phyloP scores from a whole-genome alignment of 78 protist genomes.

The Protostelium mycophagum region DNA sequence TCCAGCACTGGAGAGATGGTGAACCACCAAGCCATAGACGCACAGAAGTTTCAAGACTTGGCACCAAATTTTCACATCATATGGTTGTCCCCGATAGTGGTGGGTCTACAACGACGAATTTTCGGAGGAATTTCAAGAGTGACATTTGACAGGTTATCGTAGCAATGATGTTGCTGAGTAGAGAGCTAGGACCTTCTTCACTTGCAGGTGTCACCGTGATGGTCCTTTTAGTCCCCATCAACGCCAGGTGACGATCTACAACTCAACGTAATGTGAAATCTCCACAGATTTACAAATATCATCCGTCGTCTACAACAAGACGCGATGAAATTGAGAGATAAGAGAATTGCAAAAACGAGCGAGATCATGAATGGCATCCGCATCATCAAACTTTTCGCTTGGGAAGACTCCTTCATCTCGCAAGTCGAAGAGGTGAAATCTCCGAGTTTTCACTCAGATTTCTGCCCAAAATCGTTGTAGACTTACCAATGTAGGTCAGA shows the following conservation, averaged over 20 bases:
- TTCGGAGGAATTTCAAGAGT: too few relatives aligned
- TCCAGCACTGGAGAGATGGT: constrained; percentile 71
- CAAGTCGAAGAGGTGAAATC: constrained; percentile 33
- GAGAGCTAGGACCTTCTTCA: constrained; percentile 21
- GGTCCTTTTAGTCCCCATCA: constrained; percentile 59
- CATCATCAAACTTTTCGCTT: constrained; percentile 75
- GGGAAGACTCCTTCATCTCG: constrained; percentile 70
- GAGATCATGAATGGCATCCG: constrained; percentile 72
- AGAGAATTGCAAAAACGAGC: constrained; percentile 38
- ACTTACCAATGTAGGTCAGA: too few relatives aligned
- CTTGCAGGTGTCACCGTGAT: constrained; percentile 58
- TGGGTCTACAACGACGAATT: neutral
- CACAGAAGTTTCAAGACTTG: constrained; percentile 68
- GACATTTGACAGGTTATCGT: constrained; percentile 21
- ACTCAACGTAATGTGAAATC: neutral
- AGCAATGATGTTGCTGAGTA: constrained; percentile 10
- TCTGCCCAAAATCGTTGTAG: too few relatives aligned
- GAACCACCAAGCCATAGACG: constrained; percentile 80
- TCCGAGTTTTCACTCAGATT: too few relatives aligned
- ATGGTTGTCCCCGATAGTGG: constrained; percentile 62
- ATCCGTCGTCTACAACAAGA: neutral
- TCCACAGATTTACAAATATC: constrained; percentile 6
- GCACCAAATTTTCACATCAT: constrained; percentile 72
- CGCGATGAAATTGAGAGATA: constrained; percentile 54
- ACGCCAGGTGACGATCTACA: constrained; percentile 16